These are phyloP conservation scores for Calocera cornea DNA, from an alignment of 768 basidiomycete species.

Conservation along the genomic window DNA sequence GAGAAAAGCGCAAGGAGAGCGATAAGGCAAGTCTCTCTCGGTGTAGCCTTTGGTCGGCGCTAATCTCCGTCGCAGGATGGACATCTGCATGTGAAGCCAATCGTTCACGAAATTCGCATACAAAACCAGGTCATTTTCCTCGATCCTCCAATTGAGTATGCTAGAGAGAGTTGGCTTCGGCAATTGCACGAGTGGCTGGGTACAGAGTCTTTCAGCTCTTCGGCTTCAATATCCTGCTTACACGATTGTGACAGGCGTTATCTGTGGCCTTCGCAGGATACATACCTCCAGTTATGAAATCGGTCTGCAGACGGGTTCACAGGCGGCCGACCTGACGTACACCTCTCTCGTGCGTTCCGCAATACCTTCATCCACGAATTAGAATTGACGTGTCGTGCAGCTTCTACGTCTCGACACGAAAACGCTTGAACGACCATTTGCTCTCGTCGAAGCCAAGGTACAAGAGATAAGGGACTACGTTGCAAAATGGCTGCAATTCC, in stretches of 20 bases:
- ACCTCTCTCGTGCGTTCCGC: constrained; percentile 51
- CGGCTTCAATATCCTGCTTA: background rate
- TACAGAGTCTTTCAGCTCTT: constrained; percentile 19
- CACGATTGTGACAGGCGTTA: constrained; percentile 40
- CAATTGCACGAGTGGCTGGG: constrained; percentile 86
- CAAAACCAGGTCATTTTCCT: constrained; percentile 98
- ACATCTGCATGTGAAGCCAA: constrained; percentile 64
- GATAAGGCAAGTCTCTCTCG: constrained; percentile 46
- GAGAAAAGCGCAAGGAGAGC: constrained; percentile 58
- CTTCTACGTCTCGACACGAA: constrained; percentile 59
- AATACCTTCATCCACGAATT: background rate
- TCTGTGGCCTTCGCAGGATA: constrained; percentile 75
- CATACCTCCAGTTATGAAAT: constrained; percentile 97
- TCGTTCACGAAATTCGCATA: constrained; percentile 93
- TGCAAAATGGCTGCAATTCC: constrained; percentile 96
- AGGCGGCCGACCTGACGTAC: constrained; percentile 59
- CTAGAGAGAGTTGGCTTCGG: constrained; percentile 75
- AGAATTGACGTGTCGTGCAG: constrained; percentile 27
- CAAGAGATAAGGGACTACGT: constrained; percentile 82
- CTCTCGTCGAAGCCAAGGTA: constrained; percentile 75
- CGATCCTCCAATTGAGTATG: constrained; percentile 93
- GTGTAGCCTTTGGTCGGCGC: background rate
- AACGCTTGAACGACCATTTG: constrained; percentile 68
- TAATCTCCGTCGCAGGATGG: constrained; percentile 39
- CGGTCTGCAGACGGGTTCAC: constrained; percentile 65